A percentile compares a stretch with the other conserved stretches of the same genome.
Evolutionary conservation across 306 rosid species (phyloP).

Genomic region (Crotalaria pallida): DNA sequence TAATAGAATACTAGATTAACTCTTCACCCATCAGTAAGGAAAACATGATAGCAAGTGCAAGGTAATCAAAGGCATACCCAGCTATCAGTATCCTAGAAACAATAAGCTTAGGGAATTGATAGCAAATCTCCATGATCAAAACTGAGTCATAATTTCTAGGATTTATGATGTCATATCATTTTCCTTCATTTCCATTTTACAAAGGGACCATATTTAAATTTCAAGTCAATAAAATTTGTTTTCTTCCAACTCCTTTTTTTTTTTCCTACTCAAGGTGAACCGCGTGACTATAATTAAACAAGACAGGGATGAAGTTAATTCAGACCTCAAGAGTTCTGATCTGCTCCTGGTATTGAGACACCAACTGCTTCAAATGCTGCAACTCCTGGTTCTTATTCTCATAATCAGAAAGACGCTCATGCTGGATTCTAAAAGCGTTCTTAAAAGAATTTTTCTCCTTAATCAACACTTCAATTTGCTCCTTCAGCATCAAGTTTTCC

Average conservation of each 20-base stretch:
- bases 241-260: background rate
- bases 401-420: constrained; percentile 69
- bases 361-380: constrained; percentile 70
- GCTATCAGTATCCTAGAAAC: background rate
- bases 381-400: constrained; percentile 69
- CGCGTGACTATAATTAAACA: background rate
- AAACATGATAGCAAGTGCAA: background rate
- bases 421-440: constrained; percentile 77
- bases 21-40: background rate
- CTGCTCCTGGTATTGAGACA: constrained; percentile 85
- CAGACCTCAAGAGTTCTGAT: constrained; percentile 80
- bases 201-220: background rate
- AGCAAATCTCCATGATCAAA: background rate
- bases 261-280: background rate
- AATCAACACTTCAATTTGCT: constrained; percentile 60
- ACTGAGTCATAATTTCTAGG: background rate
- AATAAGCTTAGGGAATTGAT: background rate
- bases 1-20: background rate
- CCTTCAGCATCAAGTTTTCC: constrained; percentile 82
- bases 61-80: background rate
- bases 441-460: constrained; percentile 76
- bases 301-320: background rate
- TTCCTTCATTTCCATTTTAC: background rate
- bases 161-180: background rate
- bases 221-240: background rate